These are phyloP conservation scores for Pichia cactophila DNA, from an alignment of 1,139 yeast genomes.

Conservation along the genomic window DNA sequence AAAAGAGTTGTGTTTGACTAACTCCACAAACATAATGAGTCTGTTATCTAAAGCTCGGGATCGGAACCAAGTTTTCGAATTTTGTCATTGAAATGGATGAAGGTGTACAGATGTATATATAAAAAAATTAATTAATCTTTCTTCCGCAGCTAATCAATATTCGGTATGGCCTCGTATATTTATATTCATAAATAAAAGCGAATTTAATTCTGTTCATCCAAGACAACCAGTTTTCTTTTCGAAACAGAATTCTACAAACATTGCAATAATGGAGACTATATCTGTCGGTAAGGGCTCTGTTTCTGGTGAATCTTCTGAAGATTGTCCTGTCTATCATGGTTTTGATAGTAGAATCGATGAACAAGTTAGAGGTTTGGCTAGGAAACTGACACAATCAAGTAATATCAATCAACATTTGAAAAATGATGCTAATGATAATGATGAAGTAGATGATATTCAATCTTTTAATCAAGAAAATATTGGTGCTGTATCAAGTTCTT, in stretches of 20 bases:
- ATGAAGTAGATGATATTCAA: neutral
- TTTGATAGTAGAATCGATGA: slow-evolving; percentile 29
- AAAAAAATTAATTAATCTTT: no score
- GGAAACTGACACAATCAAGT: slow-evolving; percentile 35
- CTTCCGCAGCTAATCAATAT: no score
- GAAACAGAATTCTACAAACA: neutral
- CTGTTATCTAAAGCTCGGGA: no score
- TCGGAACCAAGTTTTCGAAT: no score
- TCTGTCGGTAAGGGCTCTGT: slow-evolving; percentile 14
- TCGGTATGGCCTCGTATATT: neutral
- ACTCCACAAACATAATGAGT: no score
- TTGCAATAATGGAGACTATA: slow-evolving; percentile 10
- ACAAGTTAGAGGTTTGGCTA: slow-evolving; percentile 54
- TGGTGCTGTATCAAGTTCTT: neutral
- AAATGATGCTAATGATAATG: slow-evolving; percentile 2
- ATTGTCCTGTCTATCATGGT: slow-evolving; percentile 31
- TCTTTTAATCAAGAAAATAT: slow-evolving; percentile 5
- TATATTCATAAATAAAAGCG: no score
- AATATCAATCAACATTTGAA: neutral
- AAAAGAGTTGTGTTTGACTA: no score
- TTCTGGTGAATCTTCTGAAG: slow-evolving; percentile 8
- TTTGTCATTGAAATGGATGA: no score
- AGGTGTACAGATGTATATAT: no score
- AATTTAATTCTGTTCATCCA: no score
- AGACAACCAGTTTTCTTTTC: no score